Base-by-base conservation (phyloP, 768 basidiomycete genomes). In the Chalciporus chontae region DNA sequence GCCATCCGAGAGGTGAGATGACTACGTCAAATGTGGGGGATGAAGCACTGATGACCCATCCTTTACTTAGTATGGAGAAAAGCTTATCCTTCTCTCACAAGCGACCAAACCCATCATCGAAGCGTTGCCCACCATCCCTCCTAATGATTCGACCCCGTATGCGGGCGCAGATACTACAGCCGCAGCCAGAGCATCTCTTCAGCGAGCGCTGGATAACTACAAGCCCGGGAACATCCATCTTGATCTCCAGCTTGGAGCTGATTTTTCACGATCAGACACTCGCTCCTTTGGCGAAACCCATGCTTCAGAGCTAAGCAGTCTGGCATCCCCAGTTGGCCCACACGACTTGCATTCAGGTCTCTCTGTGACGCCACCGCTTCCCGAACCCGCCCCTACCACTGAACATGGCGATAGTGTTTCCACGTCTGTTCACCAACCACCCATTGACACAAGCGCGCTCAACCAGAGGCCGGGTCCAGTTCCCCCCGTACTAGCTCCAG, bases 251-350 rank as follows among this genome's bases (percentile, higher is more conserved):
- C 53, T 67, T 13, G 66, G 72, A 24, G 70, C 73, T 5, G 83
- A 85, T 61, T 74, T 89, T 36, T 74, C 76, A 51, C 74, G 84
- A 52, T 84, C 84, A 4, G 86, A 92, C 59, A 87, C 86, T 0
- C 79, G 79, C 49, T 90, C 86, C 67, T 93, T 93, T 61, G 90
- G 90, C 17, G 87, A 85, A 67, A 91, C 83, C 34, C 90, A 93
- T 59, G 87, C 85, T 0, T 74, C 70, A 31, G 90, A 92, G 68
- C 74, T 93, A 31, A 77, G 77, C 15, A 75, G 71, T 56, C 81
- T 90, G 45, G 68, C 69, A 43, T 62, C 74, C 11, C 62, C 64
- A 0, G 54, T 62, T 19, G 48, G 56, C 5, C 59, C 54, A 23
- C 52, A 59, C 21, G 44, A 56, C 32, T 57, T 54, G 41, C 68